phyloP scores from a whole-genome alignment of 768 basidiomycete genomes.

The Russula brevipes region DNA sequence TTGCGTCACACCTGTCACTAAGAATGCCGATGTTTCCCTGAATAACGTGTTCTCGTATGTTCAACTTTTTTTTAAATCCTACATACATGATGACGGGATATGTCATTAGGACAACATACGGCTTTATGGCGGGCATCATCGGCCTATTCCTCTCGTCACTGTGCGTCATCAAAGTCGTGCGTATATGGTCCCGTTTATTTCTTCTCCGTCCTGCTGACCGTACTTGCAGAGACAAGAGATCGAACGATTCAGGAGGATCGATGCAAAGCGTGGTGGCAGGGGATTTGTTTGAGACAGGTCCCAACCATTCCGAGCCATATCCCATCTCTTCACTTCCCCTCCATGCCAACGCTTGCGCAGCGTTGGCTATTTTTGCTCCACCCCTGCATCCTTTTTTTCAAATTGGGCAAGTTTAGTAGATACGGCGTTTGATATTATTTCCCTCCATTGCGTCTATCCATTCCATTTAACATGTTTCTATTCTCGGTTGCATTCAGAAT shows the following conservation, averaged over 20 bases:
- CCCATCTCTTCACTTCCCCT: neutral
- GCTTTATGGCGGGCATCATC: slow-evolving; percentile 76
- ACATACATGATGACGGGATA: neutral
- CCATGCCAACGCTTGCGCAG: neutral
- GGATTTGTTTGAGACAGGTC: slow-evolving; percentile 64
- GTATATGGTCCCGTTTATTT: slow-evolving; percentile 28
- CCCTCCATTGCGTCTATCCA: neutral
- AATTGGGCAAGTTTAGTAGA: neutral
- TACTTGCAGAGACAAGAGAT: slow-evolving; percentile 61
- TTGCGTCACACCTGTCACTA: slow-evolving; percentile 68
- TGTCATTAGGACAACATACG: slow-evolving; percentile 51
- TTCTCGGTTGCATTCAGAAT: neutral
- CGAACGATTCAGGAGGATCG: slow-evolving; percentile 84
- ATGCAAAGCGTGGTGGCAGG: slow-evolving; percentile 78
- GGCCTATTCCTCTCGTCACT: slow-evolving; percentile 72
- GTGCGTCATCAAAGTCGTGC: slow-evolving; percentile 83
- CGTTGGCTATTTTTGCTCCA: neutral
- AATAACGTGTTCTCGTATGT: slow-evolving; percentile 83
- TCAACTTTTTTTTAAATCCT: neutral
- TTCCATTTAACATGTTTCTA: neutral
- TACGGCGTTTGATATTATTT: neutral
- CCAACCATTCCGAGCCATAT: neutral
- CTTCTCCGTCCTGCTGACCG: neutral
- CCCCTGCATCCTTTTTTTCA: neutral
- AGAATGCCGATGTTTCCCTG: slow-evolving; percentile 63